Percentiles rank a stretch among this genome's conserved stretches.
Evolutionary conservation across 2,329 filamentous ascomycete genomes (phyloP).

Genomic region (Xylariomycetidae sp.): DNA sequence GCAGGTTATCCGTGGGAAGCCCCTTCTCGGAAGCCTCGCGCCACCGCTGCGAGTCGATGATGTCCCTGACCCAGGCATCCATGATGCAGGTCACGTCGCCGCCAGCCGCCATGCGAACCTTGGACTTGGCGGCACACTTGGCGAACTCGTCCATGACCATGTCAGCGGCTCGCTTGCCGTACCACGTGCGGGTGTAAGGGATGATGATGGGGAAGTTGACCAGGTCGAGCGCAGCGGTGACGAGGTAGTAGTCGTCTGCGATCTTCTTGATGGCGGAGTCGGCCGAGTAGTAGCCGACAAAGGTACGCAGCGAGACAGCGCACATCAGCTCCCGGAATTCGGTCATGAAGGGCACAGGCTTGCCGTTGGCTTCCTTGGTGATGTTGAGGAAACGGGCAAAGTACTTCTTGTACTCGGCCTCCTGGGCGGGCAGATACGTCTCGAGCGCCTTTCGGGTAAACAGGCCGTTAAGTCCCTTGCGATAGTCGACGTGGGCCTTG

Average conservation of each 20-base stretch:
- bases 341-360: slow-evolving; percentile 82
- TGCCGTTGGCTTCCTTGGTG: slow-evolving; percentile 63
- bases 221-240: slow-evolving; percentile 89
- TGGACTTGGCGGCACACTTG: slow-evolving; percentile 89
- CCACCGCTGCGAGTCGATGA: slow-evolving; percentile 80
- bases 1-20: slow-evolving; percentile 56
- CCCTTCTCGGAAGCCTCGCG: slow-evolving; percentile 72
- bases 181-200: slow-evolving; percentile 93
- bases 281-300: slow-evolving; percentile 91
- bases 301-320: slow-evolving; percentile 91
- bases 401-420: slow-evolving; percentile 85
- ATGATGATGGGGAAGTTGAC: slow-evolving; percentile 98
- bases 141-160: slow-evolving; percentile 86
- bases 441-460: slow-evolving; percentile 90
- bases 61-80: slow-evolving; percentile 87
- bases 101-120: slow-evolving; percentile 83
- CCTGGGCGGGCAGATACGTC: slow-evolving; percentile 83
- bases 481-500: slow-evolving; percentile 91
- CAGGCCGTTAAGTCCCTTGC: slow-evolving; percentile 89
- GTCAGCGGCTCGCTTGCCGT: slow-evolving; percentile 90
- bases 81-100: slow-evolving; percentile 87
- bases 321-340: slow-evolving; percentile 93
- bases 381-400: slow-evolving; percentile 73
- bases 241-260: slow-evolving; percentile 92
- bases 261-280: slow-evolving; percentile 90